Base-by-base conservation (phyloP, 202 grass and related monocot species). In the Cymbopogon flexuosus region DNA sequence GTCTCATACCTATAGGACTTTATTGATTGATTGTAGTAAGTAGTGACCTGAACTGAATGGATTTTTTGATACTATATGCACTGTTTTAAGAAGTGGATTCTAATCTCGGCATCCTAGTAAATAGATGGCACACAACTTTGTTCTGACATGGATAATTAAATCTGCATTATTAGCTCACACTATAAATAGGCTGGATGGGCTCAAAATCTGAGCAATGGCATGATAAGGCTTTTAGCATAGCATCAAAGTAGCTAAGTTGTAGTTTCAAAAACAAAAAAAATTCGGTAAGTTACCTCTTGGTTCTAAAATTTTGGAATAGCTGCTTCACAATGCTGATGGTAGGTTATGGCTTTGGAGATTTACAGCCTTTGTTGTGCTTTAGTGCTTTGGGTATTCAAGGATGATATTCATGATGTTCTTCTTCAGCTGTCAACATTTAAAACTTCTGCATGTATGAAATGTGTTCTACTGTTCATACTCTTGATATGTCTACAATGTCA, bases 351-450 rank as follows among this genome's bases (percentile, higher is more conserved):
- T 9, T 41, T 66, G 21, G 60, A 33, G 35, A 35, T 77, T 72
- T 60, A 39, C 4, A 41, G 37, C 16, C 2, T 47, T 37, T 18
- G 30, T 65, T 71, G 8, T 73, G 30, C 56, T 18, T 45, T 63
- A 22, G 5, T 10, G 2, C 51, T 77, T 76, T 66, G 35, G 10
- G 64, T 27, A 65, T 70, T 65, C 22, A 42, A 80, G 54, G 37
- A 57, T 80, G 46, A 41, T 87, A 57, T 33, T 70, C n/a, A 69
- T 22, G 27, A 56, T 34, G n/a, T 30, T 56, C 36, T 65, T 56
- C 36, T 65, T 77, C 19, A 61, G 41, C 5, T 23, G 29, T 62
- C 69, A 10, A 46, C 2, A 33, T 68, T 27, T 40, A 63, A 1
- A 63, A 69, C 29, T 70, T 76, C 29, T 43, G 10, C 22, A 54